Evolutionary conservation across 495 filamentous ascomycete species (phyloP), one percentile per base, ranked within the genome.

Genomic region (Penicillium alfredii): DNA sequence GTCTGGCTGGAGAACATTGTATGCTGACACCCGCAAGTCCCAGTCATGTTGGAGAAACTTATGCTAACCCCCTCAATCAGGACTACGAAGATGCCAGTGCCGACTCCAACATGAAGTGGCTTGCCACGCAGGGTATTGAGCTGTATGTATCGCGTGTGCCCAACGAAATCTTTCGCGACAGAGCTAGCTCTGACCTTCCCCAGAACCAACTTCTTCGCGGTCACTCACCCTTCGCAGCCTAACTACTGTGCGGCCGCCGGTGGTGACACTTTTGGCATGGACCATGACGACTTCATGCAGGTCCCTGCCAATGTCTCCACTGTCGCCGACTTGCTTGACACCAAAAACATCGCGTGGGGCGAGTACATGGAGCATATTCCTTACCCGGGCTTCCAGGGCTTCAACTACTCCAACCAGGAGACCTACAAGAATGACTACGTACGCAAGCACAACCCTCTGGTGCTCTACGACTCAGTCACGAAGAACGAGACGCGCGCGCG

Each of bases 1-100:
- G 76, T 87, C 55, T 86, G 79, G 77, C 56, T 86, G 19, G 82
- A 86, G 64, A 87, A 86, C 53, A 78, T 74, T 28, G 78, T 85
- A 51, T 10, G 58, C 48, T 30, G 12, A 15, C 18, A 11, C n/a
- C n/a, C n/a, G n/a, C n/a, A n/a, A n/a, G n/a, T n/a, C n/a, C n/a
- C n/a, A n/a, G n/a, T n/a, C n/a, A n/a, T n/a, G n/a, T n/a, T n/a
- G n/a, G n/a, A n/a, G n/a, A n/a, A n/a, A n/a, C n/a, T n/a, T n/a
- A n/a, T n/a, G n/a, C n/a, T n/a, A n/a, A n/a, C n/a, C n/a, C n/a
- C n/a, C n/a, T n/a, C n/a, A n/a, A n/a, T 2, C 33, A 82, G 76
- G 74, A 81, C 60, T 82, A 64, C 24, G 54, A 59, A 22, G 68
- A 66, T 31, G 69, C 74, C 11, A 57, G 47, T 3, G 40, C 51